A percentile compares a stretch with the other conserved stretches of the same genome.
Conservation (phyloP, 208 protist genomes). For the Sergeia podlipaevii region DNA sequence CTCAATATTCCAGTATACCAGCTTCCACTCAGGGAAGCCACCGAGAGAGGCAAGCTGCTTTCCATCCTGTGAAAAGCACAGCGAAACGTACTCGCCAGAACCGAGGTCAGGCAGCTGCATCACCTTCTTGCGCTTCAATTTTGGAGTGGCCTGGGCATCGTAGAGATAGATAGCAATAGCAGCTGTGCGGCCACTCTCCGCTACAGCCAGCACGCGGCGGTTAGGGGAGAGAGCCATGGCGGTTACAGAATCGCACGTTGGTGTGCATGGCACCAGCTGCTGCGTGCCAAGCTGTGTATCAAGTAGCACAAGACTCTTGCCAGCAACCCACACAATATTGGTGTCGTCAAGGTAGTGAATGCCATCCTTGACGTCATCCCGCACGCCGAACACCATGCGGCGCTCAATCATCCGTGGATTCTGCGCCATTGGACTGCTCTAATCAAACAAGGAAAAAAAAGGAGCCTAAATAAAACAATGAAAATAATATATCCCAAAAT, state of each 20-base stretch:
- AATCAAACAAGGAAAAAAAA: constrained; percentile 3
- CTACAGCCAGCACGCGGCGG: constrained; percentile 91
- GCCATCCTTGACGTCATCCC: constrained; percentile 90
- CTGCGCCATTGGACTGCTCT: constrained; percentile 31
- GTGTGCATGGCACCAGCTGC: constrained; percentile 85
- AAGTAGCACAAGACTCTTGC: constrained; percentile 89
- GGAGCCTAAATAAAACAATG: neutral
- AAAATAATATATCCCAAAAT: constrained; percentile 5
- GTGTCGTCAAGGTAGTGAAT: constrained; percentile 93
- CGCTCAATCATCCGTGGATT: constrained; percentile 77
- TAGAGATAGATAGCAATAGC: constrained; percentile 90
- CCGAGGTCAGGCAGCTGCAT: constrained; percentile 81
- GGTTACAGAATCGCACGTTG: constrained; percentile 86
- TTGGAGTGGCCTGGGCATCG: constrained; percentile 76
- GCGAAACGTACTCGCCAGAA: constrained; percentile 81
- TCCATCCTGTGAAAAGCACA: constrained; percentile 91
- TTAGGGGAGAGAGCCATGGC: constrained; percentile 89
- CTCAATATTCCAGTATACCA: constrained; percentile 93
- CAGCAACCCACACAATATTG: constrained; percentile 91
- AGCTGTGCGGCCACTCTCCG: constrained; percentile 83
- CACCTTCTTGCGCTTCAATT: constrained; percentile 79
- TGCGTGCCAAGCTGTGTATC: constrained; percentile 91
- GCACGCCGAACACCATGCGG: constrained; percentile 92
- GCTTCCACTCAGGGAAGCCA: constrained; percentile 91
- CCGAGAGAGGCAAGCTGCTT: constrained; percentile 85